phyloP scores from a whole-genome alignment of 2,329 filamentous ascomycete genomes.

The Mollisiaceae sp. region DNA sequence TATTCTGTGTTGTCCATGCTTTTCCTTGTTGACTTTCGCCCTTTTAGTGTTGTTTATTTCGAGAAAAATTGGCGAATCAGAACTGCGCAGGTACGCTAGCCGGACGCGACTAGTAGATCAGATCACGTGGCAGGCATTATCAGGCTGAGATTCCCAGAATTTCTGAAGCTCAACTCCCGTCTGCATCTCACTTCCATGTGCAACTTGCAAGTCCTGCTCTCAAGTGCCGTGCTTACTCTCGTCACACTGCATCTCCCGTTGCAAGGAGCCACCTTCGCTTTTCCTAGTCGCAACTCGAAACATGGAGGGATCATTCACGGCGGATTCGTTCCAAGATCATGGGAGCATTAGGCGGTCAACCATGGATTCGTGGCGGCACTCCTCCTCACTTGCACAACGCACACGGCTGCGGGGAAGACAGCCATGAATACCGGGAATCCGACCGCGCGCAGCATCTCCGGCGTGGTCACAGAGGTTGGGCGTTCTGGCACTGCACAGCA shows the following conservation, averaged over 20 bases:
- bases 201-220: background rate
- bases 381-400: slow-evolving; percentile 2
- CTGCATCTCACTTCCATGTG: background rate
- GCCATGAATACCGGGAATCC: background rate
- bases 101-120: too few relatives aligned
- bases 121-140: background rate
- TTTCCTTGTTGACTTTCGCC: background rate
- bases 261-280: background rate
- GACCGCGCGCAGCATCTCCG: background rate
- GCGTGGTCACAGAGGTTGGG: background rate
- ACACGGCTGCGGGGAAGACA: background rate
- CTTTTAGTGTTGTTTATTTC: too few relatives aligned
- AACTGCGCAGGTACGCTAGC: too few relatives aligned
- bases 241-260: background rate
- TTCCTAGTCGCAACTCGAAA: slow-evolving; percentile 5
- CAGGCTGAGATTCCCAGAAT: background rate
- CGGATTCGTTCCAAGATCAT: slow-evolving; percentile 2
- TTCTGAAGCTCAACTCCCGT: background rate
- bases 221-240: slow-evolving; percentile 58
- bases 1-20: background rate
- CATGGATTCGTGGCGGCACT: slow-evolving; percentile 9
- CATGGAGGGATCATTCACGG: slow-evolving; percentile 1
- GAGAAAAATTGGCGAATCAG: too few relatives aligned
- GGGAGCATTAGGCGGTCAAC: slow-evolving; percentile 12
- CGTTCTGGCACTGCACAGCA: background rate